Percentiles rank a stretch among this genome's conserved stretches.
Evolutionary conservation across 2,329 filamentous ascomycete species (phyloP).

Genomic region (Zelopaecilomyces penicillatus): DNA sequence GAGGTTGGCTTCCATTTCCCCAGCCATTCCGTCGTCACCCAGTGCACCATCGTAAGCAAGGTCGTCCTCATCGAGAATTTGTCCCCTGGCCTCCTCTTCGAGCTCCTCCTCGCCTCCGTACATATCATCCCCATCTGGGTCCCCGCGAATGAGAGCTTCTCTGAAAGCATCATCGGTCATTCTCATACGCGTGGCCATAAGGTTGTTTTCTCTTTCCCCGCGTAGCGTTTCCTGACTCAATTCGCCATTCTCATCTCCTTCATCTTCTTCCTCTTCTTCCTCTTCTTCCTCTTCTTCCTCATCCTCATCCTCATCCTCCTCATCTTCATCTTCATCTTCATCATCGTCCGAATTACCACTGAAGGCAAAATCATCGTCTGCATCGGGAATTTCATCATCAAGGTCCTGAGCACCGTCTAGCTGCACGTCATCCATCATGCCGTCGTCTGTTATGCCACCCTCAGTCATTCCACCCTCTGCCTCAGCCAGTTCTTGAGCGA

Average conservation of each 20-base stretch:
- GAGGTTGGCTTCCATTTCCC: slow-evolving; percentile 57
- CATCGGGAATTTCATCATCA: slow-evolving; percentile 68
- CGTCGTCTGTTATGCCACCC: slow-evolving; percentile 28
- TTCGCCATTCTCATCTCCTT: slow-evolving; percentile 32
- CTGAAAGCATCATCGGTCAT: slow-evolving; percentile 55
- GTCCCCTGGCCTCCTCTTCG: slow-evolving; percentile 47
- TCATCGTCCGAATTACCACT: slow-evolving; percentile 35
- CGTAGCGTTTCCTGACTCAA: slow-evolving; percentile 31
- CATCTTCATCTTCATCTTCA: slow-evolving; percentile 34
- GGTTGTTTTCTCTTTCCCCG: slow-evolving; percentile 38
- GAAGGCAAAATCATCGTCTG: slow-evolving; percentile 46
- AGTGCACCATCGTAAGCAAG: slow-evolving; percentile 29
- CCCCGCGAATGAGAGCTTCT: slow-evolving; percentile 46
- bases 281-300: slow-evolving; percentile 32
- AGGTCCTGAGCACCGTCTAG: slow-evolving; percentile 51
- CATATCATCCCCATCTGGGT: slow-evolving; percentile 38
- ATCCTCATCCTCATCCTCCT: slow-evolving; percentile 33
- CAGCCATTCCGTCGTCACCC: slow-evolving; percentile 17
- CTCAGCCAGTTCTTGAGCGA: slow-evolving; percentile 67
- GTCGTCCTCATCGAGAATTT: slow-evolving; percentile 57
- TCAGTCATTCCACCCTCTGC: slow-evolving; percentile 37
- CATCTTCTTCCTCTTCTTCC: slow-evolving; percentile 31
- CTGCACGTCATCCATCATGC: slow-evolving; percentile 47
- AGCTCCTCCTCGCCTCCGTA: slow-evolving; percentile 46
- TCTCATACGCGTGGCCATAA: slow-evolving; percentile 43